Evolutionary conservation across 1,284 basidiomycete genomes (phyloP).

Genomic region (Puccinia novopanici): DNA sequence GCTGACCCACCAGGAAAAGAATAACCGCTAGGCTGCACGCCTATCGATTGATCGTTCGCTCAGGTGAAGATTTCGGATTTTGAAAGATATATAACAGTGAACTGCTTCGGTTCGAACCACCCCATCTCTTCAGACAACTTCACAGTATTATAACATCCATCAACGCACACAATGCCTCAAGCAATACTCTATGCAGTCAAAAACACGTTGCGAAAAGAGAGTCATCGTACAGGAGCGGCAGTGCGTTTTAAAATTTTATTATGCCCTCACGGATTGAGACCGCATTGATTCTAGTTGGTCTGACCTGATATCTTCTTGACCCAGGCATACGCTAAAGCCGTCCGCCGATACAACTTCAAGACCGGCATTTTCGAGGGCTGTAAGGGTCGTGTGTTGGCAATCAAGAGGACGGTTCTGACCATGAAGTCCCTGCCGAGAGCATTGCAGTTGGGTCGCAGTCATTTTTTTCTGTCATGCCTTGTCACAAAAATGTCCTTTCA

Average conservation of each 20-base stretch:
- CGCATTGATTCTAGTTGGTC: not conserved
- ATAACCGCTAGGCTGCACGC: not conserved
- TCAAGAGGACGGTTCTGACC: constrained; percentile 39
- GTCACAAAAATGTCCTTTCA: not conserved
- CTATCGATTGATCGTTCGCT: not conserved
- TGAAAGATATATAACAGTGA: not conserved
- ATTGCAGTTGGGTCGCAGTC: constrained; percentile 31
- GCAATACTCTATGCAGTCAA: constrained; percentile 37
- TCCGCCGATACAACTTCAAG: constrained; percentile 47
- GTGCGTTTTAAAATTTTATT: constrained; percentile 13
- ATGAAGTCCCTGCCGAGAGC: constrained; percentile 50
- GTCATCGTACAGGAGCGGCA: constrained; percentile 37
- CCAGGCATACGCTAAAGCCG: constrained; percentile 50
- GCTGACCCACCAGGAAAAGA: not conserved
- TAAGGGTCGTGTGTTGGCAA: constrained; percentile 44
- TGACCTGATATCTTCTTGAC: not conserved
- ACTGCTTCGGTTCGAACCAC: not conserved
- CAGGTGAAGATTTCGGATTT: constrained; percentile 4
- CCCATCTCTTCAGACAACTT: constrained; percentile 14
- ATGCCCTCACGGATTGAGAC: not conserved
- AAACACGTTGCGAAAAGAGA: constrained; percentile 31
- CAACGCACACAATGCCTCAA: constrained; percentile 22
- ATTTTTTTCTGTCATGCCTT: not conserved
- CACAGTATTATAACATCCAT: not conserved
- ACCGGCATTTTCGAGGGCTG: constrained; percentile 32